A percentile compares a stretch with the other conserved stretches of the same genome.
phyloP scores from a whole-genome alignment of 139 green algal genomes.

The Edaphochlamys debaryana region DNA sequence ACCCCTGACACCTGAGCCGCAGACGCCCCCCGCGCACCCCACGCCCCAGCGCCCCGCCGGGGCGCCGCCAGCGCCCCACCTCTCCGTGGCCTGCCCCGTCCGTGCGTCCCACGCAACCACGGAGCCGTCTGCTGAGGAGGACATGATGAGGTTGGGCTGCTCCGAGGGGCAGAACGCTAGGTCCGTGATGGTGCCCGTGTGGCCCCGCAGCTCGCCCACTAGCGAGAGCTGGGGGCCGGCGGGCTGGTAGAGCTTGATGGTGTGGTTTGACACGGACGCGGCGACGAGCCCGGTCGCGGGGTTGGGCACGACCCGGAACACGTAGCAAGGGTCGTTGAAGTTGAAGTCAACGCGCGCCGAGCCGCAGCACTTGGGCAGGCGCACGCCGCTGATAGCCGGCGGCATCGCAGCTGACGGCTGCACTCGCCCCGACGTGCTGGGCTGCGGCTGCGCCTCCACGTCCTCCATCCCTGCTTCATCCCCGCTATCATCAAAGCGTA shows the following conservation, averaged over 20 bases:
- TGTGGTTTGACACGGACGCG: constrained; percentile 65
- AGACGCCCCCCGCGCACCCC: no score
- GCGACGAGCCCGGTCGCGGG: constrained; percentile 40
- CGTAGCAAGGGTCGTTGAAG: constrained; percentile 68
- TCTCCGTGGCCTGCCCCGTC: constrained; percentile 40
- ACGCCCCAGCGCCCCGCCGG: no score
- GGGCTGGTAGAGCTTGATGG: constrained; percentile 66
- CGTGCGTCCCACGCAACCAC: constrained; percentile 76
- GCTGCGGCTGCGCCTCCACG: not conserved
- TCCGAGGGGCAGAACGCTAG: constrained; percentile 48
- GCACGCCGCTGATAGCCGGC: not conserved
- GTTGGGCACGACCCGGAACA: constrained; percentile 62
- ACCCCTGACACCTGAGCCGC: no score
- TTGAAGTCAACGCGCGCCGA: constrained; percentile 63
- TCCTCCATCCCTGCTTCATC: constrained; percentile 5
- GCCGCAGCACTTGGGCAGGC: constrained; percentile 37
- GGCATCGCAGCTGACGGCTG: not conserved
- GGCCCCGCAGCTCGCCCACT: constrained; percentile 62
- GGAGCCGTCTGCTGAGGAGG: constrained; percentile 68
- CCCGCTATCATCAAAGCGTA: constrained; percentile 6
- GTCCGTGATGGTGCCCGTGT: constrained; percentile 60
- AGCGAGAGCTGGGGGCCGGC: constrained; percentile 51
- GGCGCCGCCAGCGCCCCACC: constrained; percentile 17
- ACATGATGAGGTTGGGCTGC: constrained; percentile 63
- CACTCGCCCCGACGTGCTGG: not conserved